Evolutionary conservation across 2,329 filamentous ascomycete genomes (phyloP).

Genomic region (Raffaelea arxii): DNA sequence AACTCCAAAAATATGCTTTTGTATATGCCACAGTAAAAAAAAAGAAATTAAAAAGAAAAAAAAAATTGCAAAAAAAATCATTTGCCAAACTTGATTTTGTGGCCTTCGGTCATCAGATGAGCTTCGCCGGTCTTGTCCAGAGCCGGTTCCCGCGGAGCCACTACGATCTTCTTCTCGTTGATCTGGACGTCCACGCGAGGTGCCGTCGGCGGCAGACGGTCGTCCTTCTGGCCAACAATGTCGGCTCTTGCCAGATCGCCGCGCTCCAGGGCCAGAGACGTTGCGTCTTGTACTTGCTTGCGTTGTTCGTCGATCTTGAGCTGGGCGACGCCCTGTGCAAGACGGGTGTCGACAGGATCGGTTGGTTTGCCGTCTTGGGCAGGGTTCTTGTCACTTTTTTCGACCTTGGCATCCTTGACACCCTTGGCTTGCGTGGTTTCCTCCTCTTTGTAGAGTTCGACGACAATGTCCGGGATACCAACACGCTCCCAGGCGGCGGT

Average conservation of each 20-base stretch:
- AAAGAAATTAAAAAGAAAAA: too few species aligned
- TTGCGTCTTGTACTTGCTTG: conserved; percentile 27
- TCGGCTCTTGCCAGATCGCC: conserved; percentile 35
- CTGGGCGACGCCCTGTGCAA: conserved; percentile 26
- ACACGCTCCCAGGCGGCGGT: conserved; percentile 77
- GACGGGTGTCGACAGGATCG: conserved; percentile 12
- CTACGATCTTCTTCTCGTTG: conserved; percentile 38
- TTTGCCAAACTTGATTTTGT: conserved; percentile 20
- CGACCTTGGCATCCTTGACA: conserved; percentile 28
- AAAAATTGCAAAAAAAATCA: neutral
- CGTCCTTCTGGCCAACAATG: conserved; percentile 34
- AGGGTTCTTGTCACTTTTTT: conserved; percentile 1
- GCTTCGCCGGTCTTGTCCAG: conserved; percentile 22
- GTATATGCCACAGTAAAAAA: too few species aligned
- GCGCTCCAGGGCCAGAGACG: conserved; percentile 41
- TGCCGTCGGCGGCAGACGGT: conserved; percentile 21
- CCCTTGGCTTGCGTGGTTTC: too few species aligned
- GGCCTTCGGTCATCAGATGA: conserved; percentile 41
- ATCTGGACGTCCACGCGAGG: conserved; percentile 38
- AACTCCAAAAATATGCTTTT: too few species aligned
- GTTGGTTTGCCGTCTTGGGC: neutral
- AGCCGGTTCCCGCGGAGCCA: conserved; percentile 27
- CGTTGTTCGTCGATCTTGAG: conserved; percentile 35
- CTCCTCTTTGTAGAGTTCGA: conserved; percentile 60
- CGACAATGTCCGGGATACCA: conserved; percentile 42